A percentile compares a stretch with the other conserved stretches of the same genome.
phyloP scores from a whole-genome alignment of 805 yeast species.

The Lachancea waltii region DNA sequence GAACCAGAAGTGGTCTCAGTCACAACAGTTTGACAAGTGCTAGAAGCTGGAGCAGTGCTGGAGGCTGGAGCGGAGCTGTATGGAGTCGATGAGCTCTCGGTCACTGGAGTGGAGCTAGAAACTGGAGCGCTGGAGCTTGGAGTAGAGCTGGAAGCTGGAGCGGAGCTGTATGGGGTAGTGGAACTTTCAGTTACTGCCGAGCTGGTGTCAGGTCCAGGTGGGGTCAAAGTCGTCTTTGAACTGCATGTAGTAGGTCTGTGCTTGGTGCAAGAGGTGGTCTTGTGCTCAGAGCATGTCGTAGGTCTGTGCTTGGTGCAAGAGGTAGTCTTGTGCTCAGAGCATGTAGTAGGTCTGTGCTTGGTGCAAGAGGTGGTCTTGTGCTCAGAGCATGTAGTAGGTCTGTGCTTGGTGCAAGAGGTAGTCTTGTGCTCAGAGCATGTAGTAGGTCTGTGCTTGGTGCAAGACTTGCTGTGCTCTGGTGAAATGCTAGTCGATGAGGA shows the following conservation, averaged over 20 bases:
- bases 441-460: neutral
- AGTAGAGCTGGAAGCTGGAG: neutral
- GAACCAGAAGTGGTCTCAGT: neutral
- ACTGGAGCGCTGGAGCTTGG: constrained; percentile 5
- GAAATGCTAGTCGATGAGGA: too few species aligned
- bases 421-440: neutral
- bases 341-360: neutral
- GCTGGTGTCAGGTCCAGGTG: neutral
- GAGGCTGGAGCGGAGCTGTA: constrained; percentile 1
- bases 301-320: constrained; percentile 2
- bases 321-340: neutral
- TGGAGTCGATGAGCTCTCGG: constrained; percentile 4
- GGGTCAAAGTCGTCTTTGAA: constrained; percentile 3
- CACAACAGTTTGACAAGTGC: neutral
- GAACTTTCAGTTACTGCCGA: neutral
- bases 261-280: neutral
- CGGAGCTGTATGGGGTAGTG: constrained; percentile 1
- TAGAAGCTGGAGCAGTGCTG: neutral
- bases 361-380: neutral
- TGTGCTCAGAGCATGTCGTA: neutral
- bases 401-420: constrained; percentile 1
- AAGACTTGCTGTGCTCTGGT: too few species aligned
- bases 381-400: neutral
- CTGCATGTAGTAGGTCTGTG: constrained; percentile 3
- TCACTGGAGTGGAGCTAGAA: constrained; percentile 5